These are phyloP conservation scores for Nemophila menziesii DNA, from an alignment of 257 asterid genomes.

Conservation along the genomic window DNA sequence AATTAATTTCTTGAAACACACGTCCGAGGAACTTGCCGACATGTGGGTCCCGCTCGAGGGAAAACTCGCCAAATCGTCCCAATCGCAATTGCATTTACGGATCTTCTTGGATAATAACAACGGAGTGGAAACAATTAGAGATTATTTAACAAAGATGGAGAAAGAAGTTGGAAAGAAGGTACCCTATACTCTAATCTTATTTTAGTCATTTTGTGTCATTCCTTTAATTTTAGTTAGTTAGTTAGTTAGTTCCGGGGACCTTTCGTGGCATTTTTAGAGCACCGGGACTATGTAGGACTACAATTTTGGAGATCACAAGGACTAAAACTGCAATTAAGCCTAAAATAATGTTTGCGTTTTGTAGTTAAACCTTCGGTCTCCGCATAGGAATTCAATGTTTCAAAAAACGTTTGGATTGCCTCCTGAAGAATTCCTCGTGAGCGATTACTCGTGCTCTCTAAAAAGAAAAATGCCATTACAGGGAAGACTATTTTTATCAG, in stretches of 20 bases:
- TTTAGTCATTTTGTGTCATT: no score
- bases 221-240: no score
- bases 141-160: constrained; percentile 69
- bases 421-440: constrained; percentile 80
- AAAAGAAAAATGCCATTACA: constrained; percentile 81
- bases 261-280: background rate
- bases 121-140: constrained; percentile 82
- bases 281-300: no score
- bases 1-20: constrained; percentile 76
- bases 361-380: constrained; percentile 81
- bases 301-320: no score
- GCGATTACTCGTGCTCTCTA: constrained; percentile 77
- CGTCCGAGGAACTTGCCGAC: constrained; percentile 73
- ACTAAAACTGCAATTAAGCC: no score
- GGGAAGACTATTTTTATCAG: constrained; percentile 94
- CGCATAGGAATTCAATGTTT: constrained; percentile 63
- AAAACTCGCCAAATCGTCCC: constrained; percentile 62
- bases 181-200: constrained; percentile 3
- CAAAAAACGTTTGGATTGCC: constrained; percentile 80
- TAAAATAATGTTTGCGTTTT: constrained; percentile 7
- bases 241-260: no score
- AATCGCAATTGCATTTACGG: constrained; percentile 72
- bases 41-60: constrained; percentile 88
- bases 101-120: constrained; percentile 77
- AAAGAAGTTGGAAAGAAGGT: constrained; percentile 95